These are phyloP conservation scores for Zygoascus bituminiphila DNA, from an alignment of 805 yeast species.

Conservation along the genomic window DNA sequence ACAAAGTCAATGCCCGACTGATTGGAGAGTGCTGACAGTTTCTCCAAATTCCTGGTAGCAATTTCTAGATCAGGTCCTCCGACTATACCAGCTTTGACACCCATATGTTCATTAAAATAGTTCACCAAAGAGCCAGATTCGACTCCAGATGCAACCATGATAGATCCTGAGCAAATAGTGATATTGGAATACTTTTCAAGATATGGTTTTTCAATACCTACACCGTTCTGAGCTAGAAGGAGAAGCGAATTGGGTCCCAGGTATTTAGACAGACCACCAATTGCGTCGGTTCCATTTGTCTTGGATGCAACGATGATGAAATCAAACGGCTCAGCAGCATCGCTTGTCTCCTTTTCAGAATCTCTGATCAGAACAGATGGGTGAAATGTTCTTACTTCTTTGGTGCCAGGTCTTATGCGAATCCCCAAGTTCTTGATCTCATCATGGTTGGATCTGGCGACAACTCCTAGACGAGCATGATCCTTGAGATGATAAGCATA, in stretches of 20 bases:
- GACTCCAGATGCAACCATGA: conserved; percentile 3
- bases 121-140: not conserved
- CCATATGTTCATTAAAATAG: not conserved
- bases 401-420: not conserved
- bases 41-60: not conserved
- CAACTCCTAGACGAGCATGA: not conserved
- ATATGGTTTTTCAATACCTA: conserved; percentile 16
- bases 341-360: conserved; percentile 6
- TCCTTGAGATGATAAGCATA: conserved; percentile 5
- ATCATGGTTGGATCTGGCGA: conserved; percentile 13
- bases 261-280: conserved; percentile 7
- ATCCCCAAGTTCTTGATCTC: conserved; percentile 8
- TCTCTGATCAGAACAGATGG: conserved; percentile 6
- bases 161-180: conserved; percentile 8
- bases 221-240: conserved; percentile 15
- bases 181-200: conserved; percentile 9
- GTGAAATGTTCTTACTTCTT: not conserved
- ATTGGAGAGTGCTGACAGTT: not conserved
- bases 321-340: conserved; percentile 1
- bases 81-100: not conserved
- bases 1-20: not conserved
- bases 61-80: not conserved
- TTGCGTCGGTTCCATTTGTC: not conserved
- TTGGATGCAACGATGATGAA: conserved; percentile 15
- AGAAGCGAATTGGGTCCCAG: conserved; percentile 9